Conservation (phyloP, 257 asterid genomes). For the Nicotiana obtusifolia region DNA sequence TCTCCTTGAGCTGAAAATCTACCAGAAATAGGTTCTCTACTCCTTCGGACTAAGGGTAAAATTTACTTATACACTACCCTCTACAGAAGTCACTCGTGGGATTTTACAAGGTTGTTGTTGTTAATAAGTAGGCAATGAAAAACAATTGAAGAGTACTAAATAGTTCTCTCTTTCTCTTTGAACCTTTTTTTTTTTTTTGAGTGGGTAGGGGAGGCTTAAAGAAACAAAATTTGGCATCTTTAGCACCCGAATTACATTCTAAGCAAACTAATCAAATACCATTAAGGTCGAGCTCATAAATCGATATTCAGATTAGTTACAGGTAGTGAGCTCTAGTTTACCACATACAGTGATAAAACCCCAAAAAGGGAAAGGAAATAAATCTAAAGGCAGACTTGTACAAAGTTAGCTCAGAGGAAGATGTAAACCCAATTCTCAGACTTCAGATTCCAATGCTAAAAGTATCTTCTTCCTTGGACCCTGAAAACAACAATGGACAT, state of each 20-base stretch:
- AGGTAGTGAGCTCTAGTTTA: background rate
- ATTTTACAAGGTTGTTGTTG: no score
- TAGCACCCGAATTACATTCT: background rate
- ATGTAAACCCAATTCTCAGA: conserved; percentile 20
- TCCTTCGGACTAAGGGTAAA: no score
- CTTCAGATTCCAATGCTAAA: conserved; percentile 70
- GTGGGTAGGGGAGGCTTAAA: background rate
- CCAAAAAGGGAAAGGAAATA: conserved; percentile 4
- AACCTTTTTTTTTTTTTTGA: no score
- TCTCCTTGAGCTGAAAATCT: no score
- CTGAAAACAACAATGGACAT: conserved; percentile 32
- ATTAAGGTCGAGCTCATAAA: background rate
- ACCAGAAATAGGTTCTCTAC: no score
- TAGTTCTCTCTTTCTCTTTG: no score
- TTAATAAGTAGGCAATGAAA: no score
- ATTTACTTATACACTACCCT: no score
- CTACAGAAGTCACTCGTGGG: no score
- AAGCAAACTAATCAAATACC: background rate
- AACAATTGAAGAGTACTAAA: no score
- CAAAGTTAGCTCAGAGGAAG: no score
- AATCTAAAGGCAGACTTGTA: background rate
- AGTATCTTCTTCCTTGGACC: conserved; percentile 98
- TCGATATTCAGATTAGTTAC: background rate
- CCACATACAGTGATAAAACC: background rate
- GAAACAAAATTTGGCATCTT: background rate